Evolutionary conservation across 2,329 filamentous ascomycete genomes (phyloP).

Genomic region (Arachnomyces sp.): DNA sequence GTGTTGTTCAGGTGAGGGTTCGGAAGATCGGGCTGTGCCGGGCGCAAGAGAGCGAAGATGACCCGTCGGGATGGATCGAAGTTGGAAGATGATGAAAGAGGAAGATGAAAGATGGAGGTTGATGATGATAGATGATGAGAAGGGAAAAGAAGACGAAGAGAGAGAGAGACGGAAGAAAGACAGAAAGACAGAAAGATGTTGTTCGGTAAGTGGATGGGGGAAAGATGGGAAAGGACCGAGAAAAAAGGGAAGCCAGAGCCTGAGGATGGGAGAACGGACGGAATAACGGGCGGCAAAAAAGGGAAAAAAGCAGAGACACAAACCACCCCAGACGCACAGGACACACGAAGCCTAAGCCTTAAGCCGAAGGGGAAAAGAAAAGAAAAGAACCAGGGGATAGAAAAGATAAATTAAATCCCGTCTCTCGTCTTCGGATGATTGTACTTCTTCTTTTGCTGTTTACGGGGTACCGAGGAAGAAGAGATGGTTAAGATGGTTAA

Average conservation of each 20-base stretch:
- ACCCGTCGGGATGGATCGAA: constrained; percentile 6
- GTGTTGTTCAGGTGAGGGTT: too few species aligned
- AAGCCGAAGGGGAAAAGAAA: not conserved
- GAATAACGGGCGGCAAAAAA: constrained; percentile 1
- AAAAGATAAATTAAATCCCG: constrained; percentile 2
- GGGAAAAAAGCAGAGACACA: constrained; percentile 9
- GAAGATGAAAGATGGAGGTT: constrained; percentile 8
- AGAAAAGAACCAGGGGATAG: not conserved
- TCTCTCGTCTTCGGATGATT: constrained; percentile 4
- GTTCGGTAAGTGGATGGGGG: too few species aligned
- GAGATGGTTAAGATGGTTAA: too few species aligned
- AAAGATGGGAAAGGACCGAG: not conserved
- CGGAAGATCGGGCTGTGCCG: too few species aligned
- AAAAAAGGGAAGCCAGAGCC: not conserved
- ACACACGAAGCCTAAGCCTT: too few species aligned
- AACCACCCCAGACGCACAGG: not conserved
- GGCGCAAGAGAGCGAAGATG: not conserved
- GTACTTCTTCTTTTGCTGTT: not conserved
- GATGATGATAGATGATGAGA: constrained; percentile 8
- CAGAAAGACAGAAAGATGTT: constrained; percentile 8
- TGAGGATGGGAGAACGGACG: not conserved
- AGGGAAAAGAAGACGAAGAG: constrained; percentile 14
- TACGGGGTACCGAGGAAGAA: too few species aligned
- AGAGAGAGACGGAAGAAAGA: constrained; percentile 16
- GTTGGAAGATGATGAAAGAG: constrained; percentile 9